phyloP scores from a whole-genome alignment of 768 basidiomycete species.

The Brasilioporus rufonigricans region DNA sequence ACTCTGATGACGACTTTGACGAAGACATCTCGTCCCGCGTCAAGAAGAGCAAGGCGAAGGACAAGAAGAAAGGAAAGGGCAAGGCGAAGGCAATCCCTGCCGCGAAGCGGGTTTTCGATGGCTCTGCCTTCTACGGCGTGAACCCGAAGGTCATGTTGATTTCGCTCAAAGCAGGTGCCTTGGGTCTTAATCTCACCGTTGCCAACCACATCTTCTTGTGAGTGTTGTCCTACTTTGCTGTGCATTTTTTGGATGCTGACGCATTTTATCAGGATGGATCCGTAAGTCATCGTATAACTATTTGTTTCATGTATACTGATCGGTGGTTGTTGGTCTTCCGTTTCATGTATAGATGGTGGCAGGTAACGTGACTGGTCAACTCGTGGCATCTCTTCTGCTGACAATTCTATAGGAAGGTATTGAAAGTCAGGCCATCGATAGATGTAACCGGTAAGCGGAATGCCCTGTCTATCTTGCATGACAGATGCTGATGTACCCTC shows the following conservation, averaged over 20 bases:
- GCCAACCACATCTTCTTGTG: constrained; percentile 86
- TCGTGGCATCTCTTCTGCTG: constrained; percentile 7
- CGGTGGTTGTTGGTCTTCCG: neutral
- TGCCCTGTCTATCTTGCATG: neutral
- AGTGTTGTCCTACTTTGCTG: constrained; percentile 26
- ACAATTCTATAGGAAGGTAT: constrained; percentile 60
- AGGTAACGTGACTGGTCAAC: constrained; percentile 36
- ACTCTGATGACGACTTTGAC: constrained; percentile 31
- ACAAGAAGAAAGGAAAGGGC: constrained; percentile 36
- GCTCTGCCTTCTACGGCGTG: constrained; percentile 26
- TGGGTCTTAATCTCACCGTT: constrained; percentile 85
- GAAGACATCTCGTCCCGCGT: constrained; percentile 30
- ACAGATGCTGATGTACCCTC: constrained; percentile 2
- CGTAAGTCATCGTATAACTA: constrained; percentile 47
- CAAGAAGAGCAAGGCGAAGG: constrained; percentile 34
- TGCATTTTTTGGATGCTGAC: constrained; percentile 2
- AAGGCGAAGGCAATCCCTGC: constrained; percentile 27
- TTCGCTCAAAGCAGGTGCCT: constrained; percentile 82
- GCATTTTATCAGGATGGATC: constrained; percentile 62
- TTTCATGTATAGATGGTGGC: constrained; percentile 64
- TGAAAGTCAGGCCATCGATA: constrained; percentile 79
- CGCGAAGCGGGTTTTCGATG: constrained; percentile 17
- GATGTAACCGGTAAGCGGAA: constrained; percentile 61
- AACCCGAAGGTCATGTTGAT: constrained; percentile 85
- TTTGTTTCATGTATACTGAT: constrained; percentile 11